phyloP scores from a whole-genome alignment of 2,329 filamentous ascomycete genomes.

The Fusarium sp. region DNA sequence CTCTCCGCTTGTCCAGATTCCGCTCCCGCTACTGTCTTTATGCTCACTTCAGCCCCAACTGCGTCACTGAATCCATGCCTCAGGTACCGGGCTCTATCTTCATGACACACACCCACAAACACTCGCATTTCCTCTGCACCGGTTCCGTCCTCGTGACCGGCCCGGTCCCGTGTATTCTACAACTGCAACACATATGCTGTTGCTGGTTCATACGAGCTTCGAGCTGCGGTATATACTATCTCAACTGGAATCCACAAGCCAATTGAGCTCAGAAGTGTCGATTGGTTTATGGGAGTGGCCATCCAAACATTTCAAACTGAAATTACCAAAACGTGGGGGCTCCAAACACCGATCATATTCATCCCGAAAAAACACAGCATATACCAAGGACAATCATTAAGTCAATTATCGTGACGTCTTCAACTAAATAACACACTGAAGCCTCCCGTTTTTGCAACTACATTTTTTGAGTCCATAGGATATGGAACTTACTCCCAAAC shows the following conservation, averaged over 20 bases:
- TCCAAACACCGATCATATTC: background rate
- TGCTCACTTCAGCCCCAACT: constrained; percentile 19
- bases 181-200: background rate
- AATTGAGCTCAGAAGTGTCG: background rate
- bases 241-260: background rate
- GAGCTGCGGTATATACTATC: background rate
- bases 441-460: background rate
- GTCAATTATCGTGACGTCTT: constrained; percentile 12
- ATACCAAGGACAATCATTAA: constrained; percentile 12
- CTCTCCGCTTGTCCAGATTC: constrained; percentile 38
- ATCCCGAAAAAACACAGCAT: background rate
- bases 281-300: background rate
- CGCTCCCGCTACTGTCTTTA: constrained; percentile 27
- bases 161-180: constrained; percentile 33
- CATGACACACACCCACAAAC: constrained; percentile 16
- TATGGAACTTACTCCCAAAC: constrained; percentile 5
- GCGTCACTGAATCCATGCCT: constrained; percentile 29
- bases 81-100: constrained; percentile 1
- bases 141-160: constrained; percentile 42
- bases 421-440: background rate
- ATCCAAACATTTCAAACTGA: background rate
- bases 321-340: constrained; percentile 13
- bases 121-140: constrained; percentile 17
- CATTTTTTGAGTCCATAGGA: background rate
- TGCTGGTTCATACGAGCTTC: constrained; percentile 2